Evolutionary conservation across 2,329 filamentous ascomycete species (phyloP), one percentile per base, ranked within the genome.

Genomic region (Ceratocystis eucalypticola): DNA sequence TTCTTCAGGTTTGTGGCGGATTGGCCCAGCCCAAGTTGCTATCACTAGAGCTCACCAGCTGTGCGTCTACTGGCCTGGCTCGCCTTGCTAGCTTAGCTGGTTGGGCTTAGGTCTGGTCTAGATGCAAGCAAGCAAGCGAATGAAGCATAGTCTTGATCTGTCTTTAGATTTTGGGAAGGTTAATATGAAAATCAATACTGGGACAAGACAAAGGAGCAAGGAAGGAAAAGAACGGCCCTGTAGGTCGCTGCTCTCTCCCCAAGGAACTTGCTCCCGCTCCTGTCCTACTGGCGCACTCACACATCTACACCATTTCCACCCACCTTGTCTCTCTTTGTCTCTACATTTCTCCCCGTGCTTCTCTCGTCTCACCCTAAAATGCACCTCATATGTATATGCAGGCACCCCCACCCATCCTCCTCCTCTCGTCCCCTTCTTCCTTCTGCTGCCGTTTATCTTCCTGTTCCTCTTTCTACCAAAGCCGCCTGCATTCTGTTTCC

Each of bases 341-440:
- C 48, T 65, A 30, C 44, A 20, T 28, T 22, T 33, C 48, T 22
- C 48, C 7, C 33, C 25, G 33, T 45, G n/a, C 45, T 20, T 50
- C 48, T 41, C 25, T 53, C 48, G 28, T 64, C 33, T 50, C 62
- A 48, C 45, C 45, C 44, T 64, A 45, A 25, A 22, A 62, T 62
- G 37, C 37, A 48, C 22, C 25, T 33, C 25, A 59, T 59, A 59
- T 59, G 25, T 33, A 59, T 59, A 30, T 59, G 55, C 55, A 59
- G 30, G 55, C 55, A 59, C 55, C 28, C 55, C 30, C 53, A 62
- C 25, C 46, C 41, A 53, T 61, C 50, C 53, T 53, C 65, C 65
- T 53, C 28, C 61, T 45, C 55, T 25, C 17, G 48, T 53, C 12
- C 48, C 25, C 48, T 53, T 53, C 25, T 25, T 53, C 48, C 22